Base-by-base conservation (phyloP, 2,329 filamentous ascomycete genomes). In the Xylariaceae sp. region DNA sequence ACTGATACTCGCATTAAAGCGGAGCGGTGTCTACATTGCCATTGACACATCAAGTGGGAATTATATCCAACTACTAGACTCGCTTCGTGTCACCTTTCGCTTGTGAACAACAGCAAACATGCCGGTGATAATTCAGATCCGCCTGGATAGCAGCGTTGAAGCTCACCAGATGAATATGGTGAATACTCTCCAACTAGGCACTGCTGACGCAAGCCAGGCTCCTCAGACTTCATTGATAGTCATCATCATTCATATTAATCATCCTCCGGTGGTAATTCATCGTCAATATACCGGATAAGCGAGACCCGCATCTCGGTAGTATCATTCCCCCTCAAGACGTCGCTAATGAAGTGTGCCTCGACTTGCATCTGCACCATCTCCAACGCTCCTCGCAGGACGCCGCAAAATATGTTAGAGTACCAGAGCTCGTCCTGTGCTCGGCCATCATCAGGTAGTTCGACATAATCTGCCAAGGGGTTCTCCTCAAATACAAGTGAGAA, bases 341-440 rank as follows among this genome's bases (percentile, higher is more conserved):
- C 95, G 73, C 91, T 97, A 69, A 96, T 90, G 73, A 98, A 99
- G 72, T 96, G 93, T 43, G 92, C 92, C 73, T 99, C 94, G 3
- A 98, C 92, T 75, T 98, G 95, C 92, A 98, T 96, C 83, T 98
- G 94, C 70, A 98, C 94, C 95, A 99, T 99, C 75, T 99, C 95
- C 57, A 99, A 76, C 1, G 94, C 89, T 12, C 95, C 95, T 66
- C 95, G 83, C 60, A 99, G 79, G 39, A 99, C 91, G 39, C 95
- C 95, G 68, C 95, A 97, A 39, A 98, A 83, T 55, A 99, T 96
- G 75, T 98, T 99, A 4, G 92, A 97, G 75, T 96, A 99, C 95
- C 95, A 99, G 34, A 99, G 80, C 77, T 98, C 94, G 70, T 97
- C 93, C 75, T 99, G 95, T 3, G 95, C 92, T 63, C 92, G 85